Conservation (phyloP, 176 grass and related monocot species). For the Oryza punctata region DNA sequence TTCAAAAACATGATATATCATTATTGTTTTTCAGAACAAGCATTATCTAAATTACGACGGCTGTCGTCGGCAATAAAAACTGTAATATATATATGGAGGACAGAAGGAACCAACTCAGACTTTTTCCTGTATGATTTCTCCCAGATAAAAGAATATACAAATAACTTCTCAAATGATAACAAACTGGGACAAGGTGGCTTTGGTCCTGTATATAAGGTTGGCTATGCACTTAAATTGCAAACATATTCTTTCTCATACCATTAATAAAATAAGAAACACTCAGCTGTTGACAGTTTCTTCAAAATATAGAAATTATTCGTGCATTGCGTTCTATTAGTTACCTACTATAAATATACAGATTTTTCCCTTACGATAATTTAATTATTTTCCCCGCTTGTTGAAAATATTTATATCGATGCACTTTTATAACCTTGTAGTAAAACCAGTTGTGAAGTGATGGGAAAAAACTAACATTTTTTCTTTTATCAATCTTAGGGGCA, state of each 20-base stretch:
- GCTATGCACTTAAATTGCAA: neutral
- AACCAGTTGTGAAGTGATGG: neutral
- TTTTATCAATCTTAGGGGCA: conserved; percentile 42
- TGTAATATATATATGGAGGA: conserved; percentile 16
- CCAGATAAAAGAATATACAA: conserved; percentile 38
- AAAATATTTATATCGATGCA: neutral
- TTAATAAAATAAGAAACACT: neutral
- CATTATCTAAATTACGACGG: neutral
- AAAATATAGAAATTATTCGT: neutral
- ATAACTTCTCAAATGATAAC: conserved; percentile 48
- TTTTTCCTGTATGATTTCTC: conserved; percentile 23
- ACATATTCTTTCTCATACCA: neutral
- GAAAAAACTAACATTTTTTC: neutral
- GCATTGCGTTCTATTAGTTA: neutral
- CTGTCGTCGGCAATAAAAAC: conserved; percentile 1
- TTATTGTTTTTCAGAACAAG: conserved; percentile 32
- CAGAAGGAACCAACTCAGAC: neutral
- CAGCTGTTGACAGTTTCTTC: neutral
- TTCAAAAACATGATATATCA: neutral
- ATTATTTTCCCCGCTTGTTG: neutral
- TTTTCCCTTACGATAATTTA: neutral
- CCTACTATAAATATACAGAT: neutral
- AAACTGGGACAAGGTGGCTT: conserved; percentile 74
- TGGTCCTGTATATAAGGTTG: conserved; percentile 76
- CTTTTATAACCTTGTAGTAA: neutral